Evolutionary conservation across 768 basidiomycete species (phyloP), one percentile per base, ranked within the genome.

Genomic region (Collybiopsis luxurians): DNA sequence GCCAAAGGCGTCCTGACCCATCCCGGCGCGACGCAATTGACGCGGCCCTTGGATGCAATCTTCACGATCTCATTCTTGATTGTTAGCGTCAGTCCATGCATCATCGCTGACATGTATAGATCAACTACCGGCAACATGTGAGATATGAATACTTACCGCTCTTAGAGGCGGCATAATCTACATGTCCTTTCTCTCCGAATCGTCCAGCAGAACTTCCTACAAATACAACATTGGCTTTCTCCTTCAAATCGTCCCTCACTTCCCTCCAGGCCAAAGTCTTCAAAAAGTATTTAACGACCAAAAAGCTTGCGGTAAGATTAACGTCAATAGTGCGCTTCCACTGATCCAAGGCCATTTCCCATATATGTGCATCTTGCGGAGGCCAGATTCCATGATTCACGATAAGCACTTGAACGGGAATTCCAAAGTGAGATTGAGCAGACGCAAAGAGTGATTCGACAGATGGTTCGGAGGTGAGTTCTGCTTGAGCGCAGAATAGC

Each of bases 51-150:
- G 0, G 87, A 85, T 0, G 88, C 87, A 57, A 90, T 80, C 69
- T 82, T 82, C 44, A 92, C 89, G 53, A 90, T 89, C 69, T 92
- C 89, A 67, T 90, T 91, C 71, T 91, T 90, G 61, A 90, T 75
- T 4, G 83, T 75, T 62, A 85, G 69, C 3, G 80, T 81, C 31
- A 90, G 64, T 1, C 88, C 90, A 59, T 87, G 85, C 87, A 89
- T 89, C 74, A 88, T 77, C 11, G 40, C 53, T n/a, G n/a, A n/a
- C n/a, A n/a, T n/a, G n/a, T n/a, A n/a, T n/a, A n/a, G n/a, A n/a
- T n/a, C n/a, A n/a, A n/a, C n/a, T n/a, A 23, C 6, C 26, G 24
- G 24, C 11, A 27, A 9, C 15, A 3, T 10, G 6, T 27, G 28
- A 42, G 26, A 17, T 47, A 27, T 47, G 31, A 13, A 15, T 0